Evolutionary conservation across 768 basidiomycete species (phyloP), one percentile per base, ranked within the genome.

Genomic region (Kwoniella bestiolae): DNA sequence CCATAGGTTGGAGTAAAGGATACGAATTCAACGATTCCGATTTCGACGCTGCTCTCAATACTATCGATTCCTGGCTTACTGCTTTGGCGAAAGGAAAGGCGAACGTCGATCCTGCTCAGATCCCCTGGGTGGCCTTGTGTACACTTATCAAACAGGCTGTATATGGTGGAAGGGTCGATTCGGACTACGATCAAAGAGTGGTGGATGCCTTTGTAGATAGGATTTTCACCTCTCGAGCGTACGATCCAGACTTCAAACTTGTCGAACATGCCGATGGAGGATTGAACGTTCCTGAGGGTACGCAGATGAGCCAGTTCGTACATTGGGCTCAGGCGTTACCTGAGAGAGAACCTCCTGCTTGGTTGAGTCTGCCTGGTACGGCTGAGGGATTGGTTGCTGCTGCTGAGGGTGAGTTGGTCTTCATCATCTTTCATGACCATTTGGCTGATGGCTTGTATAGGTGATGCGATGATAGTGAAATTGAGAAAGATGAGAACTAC

Each of bases 1-100:
- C 96, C 5, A 83, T 99, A 16, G 95, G 96, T 0, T 99, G 95
- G 94, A 94, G 90, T 79, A 92, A 96, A 82, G 85, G 86, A 0
- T 98, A 98, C 82, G 96, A 98, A 80, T 98, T 98, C 87, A 99
- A 99, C 81, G 94, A 98, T 79, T 96, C 95, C 4, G 96, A 99
- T 78, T 91, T 96, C 86, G 87, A 90, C 16, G 90, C 95, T 11
- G 94, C 94, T 1, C 90, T 92, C 76, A 86, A 85, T 45, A 94
- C 92, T 18, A 96, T 98, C 78, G 94, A 97, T 77, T 85, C 88
- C 1, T 98, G 95, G 93, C 84, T 98, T 56, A 85, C 85, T 56
- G 79, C 86, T 0, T 85, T 90, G 55, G 89, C 94, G 4, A 91
- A 92, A 78, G 95, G 94, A 23, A 86, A 90, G 59, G 86, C 94